Evolutionary conservation across 345 rosid species (phyloP).

Genomic region (Euclidium syriacum): DNA sequence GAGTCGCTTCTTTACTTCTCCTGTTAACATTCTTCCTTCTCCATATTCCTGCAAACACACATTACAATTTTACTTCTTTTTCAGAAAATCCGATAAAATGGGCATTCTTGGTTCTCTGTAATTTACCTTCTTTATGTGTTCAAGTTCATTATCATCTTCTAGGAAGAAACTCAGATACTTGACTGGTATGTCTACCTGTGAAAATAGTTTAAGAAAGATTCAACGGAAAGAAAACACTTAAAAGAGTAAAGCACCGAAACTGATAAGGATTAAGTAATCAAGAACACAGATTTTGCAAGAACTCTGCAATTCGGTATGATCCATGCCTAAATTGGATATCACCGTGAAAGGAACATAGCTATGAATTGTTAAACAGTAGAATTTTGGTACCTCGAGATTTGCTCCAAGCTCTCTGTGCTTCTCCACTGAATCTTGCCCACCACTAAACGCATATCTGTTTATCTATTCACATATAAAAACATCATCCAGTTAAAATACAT

Average conservation of each 20-base stretch:
- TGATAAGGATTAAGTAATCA: not conserved
- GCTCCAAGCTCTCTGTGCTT: constrained; percentile 73
- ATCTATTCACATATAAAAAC: constrained; percentile 45
- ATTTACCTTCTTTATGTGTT: constrained; percentile 69
- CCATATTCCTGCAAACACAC: constrained; percentile 56
- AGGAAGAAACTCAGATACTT: constrained; percentile 78
- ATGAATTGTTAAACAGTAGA: not conserved
- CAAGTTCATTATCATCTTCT: constrained; percentile 81
- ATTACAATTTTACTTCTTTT: not conserved
- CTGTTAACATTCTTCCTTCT: constrained; percentile 76
- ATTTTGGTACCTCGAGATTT: constrained; percentile 68
- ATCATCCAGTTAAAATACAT: not conserved
- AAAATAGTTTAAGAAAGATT: not conserved
- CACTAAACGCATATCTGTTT: constrained; percentile 75
- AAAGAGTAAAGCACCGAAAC: not conserved
- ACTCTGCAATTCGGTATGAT: not conserved
- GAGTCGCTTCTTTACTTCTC: constrained; percentile 76
- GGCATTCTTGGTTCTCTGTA: not conserved
- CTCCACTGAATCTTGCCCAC: constrained; percentile 73
- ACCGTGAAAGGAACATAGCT: not conserved
- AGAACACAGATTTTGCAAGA: not conserved
- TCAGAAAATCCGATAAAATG: not conserved
- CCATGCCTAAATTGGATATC: not conserved
- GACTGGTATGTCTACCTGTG: constrained; percentile 78
- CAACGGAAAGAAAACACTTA: not conserved